Base-by-base conservation (phyloP, 2,329 filamentous ascomycete genomes). In the Cladophialophora immunda region DNA sequence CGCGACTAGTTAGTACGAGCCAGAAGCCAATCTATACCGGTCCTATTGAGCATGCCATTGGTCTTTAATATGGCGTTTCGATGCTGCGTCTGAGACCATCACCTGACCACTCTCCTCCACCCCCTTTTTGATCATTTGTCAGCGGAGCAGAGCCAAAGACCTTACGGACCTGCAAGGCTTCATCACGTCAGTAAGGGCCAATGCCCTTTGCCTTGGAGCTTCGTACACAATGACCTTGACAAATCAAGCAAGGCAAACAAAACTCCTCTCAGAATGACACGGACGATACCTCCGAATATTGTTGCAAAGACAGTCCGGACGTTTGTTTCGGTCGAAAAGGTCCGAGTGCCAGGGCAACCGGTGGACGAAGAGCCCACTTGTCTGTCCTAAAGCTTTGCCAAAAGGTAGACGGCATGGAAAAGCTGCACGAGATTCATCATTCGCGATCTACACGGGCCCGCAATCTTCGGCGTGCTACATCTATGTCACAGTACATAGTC, bases 401-500 rank as follows among this genome's bases (percentile, higher is more conserved):
- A 38, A 38, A 17, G 36, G 36, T 13, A 38, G 9, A 38, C 15
- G 15, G 36, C 36, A 38, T 17, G 36, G 30, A 32, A 32, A 9
- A 9, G 9, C 9, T 4, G 30, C 30, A 32, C 4, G 4, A 38
- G 15, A 13, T 13, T 38, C 36, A 38, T 11, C 9, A 32, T 15
- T 38, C 15, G 36, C 36, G 36, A 38, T 38, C 36, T 38, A 38
- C 36, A 15, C 2, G 36, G 11, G 36, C 36, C 36, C 4, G 36
- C 36, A 15, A 38, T 4, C 36, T 38, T 4, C 36, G 15, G 36
- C 15, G 9, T 13, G 4, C n/a, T n/a, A 13, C n/a, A 47, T 47
- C 7, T 13, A 17, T n/a, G 9, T 4, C 34, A 22, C 17, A 62
- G 22, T 8, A 64, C 62, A 53, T 50, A 64, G 27, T 56, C 36